Evolutionary conservation across 306 rosid genomes (phyloP).

Genomic region (Trifolium dubium): DNA sequence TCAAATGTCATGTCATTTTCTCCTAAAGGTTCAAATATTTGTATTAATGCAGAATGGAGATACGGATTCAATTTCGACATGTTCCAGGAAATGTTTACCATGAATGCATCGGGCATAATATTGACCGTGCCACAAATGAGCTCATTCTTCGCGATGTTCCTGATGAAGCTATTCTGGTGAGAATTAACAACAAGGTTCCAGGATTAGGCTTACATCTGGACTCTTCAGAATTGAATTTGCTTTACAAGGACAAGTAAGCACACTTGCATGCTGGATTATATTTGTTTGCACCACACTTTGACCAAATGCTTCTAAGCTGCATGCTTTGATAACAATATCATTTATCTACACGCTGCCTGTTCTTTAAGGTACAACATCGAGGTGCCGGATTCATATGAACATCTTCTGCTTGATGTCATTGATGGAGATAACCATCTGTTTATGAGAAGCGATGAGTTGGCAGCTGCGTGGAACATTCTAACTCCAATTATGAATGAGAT

Average conservation of each 20-base stretch:
- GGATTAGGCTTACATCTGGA: constrained; percentile 88
- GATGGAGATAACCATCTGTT: constrained; percentile 86
- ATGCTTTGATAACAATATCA: not conserved
- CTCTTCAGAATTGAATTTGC: constrained; percentile 85
- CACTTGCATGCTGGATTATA: constrained; percentile 17
- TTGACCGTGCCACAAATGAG: constrained; percentile 74
- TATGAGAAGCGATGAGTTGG: constrained; percentile 85
- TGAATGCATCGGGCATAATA: constrained; percentile 64
- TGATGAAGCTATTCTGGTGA: constrained; percentile 84
- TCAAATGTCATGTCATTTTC: constrained; percentile 13
- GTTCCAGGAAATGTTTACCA: constrained; percentile 84
- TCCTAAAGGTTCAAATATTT: constrained; percentile 28
- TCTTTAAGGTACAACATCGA: constrained; percentile 72
- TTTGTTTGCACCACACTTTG: constrained; percentile 29
- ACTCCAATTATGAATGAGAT: constrained; percentile 75
- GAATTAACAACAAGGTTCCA: constrained; percentile 91
- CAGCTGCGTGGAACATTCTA: constrained; percentile 83
- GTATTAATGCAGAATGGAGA: constrained; percentile 80
- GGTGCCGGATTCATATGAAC: constrained; percentile 89
- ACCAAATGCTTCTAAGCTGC: constrained; percentile 16
- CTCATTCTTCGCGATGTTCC: constrained; percentile 88
- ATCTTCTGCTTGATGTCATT: constrained; percentile 84
- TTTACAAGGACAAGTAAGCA: constrained; percentile 84
- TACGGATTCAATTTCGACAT: constrained; percentile 76
- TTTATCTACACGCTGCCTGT: constrained; percentile 14